Percentiles rank a stretch among this genome's conserved stretches.
Conservation (phyloP, 345 rosid genomes). For the Citrus unshiu region DNA sequence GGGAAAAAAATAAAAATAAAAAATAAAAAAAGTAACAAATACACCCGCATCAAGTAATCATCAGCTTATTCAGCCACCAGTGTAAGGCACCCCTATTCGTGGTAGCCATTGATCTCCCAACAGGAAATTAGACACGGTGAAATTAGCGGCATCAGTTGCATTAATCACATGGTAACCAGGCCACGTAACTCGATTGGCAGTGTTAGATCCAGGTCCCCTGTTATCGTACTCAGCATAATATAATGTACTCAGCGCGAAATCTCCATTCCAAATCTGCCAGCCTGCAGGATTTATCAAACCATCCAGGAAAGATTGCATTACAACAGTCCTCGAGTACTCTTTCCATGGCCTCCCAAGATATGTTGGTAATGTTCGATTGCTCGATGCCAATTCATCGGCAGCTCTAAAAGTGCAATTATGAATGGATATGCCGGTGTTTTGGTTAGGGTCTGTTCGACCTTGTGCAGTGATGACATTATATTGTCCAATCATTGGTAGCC, state of each 20-base stretch:
- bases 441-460: slow-evolving; percentile 78
- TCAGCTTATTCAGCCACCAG: slow-evolving; percentile 25
- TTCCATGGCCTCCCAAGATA: slow-evolving; percentile 93
- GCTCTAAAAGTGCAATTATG: slow-evolving; percentile 59
- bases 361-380: slow-evolving; percentile 38
- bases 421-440: slow-evolving; percentile 81
- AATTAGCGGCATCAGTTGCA: slow-evolving; percentile 63
- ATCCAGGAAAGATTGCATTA: slow-evolving; percentile 51
- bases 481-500: slow-evolving; percentile 67
- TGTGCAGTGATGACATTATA: slow-evolving; percentile 85
- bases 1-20: not conserved
- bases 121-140: slow-evolving; percentile 56
- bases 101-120: slow-evolving; percentile 70
- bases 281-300: slow-evolving; percentile 59
- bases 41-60: not conserved
- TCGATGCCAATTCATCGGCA: slow-evolving; percentile 57
- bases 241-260: slow-evolving; percentile 59
- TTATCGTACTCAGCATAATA: slow-evolving; percentile 53
- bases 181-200: slow-evolving; percentile 58
- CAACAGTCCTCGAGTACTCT: slow-evolving; percentile 68
- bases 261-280: slow-evolving; percentile 68
- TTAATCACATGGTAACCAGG: slow-evolving; percentile 57
- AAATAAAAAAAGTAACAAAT: not conserved
- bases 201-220: slow-evolving; percentile 63
- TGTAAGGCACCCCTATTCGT: slow-evolving; percentile 55